Conservation (phyloP, 208 protist genomes). For the Crithidia sp. region DNA sequence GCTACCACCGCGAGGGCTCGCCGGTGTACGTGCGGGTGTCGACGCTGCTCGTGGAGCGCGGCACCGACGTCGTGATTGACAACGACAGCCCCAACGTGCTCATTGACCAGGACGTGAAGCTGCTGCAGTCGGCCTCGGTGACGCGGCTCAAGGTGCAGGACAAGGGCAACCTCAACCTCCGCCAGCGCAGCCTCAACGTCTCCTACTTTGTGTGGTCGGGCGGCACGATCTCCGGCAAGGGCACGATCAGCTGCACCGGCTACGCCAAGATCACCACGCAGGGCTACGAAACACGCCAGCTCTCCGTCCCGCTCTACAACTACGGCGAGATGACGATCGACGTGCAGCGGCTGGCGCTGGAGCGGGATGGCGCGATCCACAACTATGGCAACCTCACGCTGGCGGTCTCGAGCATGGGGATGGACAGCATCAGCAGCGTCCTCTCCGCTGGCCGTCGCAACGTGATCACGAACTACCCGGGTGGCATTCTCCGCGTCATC, state of each 20-base stretch:
- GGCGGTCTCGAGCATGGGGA: conserved; percentile 57
- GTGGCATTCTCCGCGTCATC: conserved; percentile 58
- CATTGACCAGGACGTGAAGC: conserved; percentile 61
- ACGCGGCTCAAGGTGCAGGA: conserved; percentile 68
- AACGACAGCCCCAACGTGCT: conserved; percentile 55
- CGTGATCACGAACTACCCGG: conserved; percentile 63
- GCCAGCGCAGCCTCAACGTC: conserved; percentile 66
- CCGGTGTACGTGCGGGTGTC: conserved; percentile 62
- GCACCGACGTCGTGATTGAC: conserved; percentile 56
- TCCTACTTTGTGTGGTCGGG: conserved; percentile 84
- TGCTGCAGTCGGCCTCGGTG: conserved; percentile 55
- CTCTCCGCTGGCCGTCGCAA: conserved; percentile 54
- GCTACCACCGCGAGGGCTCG: conserved; percentile 74
- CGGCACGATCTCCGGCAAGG: conserved; percentile 71
- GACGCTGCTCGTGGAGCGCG: conserved; percentile 73
- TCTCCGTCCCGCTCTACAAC: conserved; percentile 71
- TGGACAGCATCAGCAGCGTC: conserved; percentile 66
- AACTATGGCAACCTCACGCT: conserved; percentile 84
- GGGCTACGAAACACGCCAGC: conserved; percentile 62
- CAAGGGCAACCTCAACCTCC: conserved; percentile 64
- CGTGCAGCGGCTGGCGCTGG: conserved; percentile 65
- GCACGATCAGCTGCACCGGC: conserved; percentile 67
- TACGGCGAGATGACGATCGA: conserved; percentile 86
- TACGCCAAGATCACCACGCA: conserved; percentile 69
- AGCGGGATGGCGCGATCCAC: conserved; percentile 68